A percentile compares a stretch with the other conserved stretches of the same genome.
Evolutionary conservation across 306 rosid genomes (phyloP).

Genomic region (Neltuma alba): DNA sequence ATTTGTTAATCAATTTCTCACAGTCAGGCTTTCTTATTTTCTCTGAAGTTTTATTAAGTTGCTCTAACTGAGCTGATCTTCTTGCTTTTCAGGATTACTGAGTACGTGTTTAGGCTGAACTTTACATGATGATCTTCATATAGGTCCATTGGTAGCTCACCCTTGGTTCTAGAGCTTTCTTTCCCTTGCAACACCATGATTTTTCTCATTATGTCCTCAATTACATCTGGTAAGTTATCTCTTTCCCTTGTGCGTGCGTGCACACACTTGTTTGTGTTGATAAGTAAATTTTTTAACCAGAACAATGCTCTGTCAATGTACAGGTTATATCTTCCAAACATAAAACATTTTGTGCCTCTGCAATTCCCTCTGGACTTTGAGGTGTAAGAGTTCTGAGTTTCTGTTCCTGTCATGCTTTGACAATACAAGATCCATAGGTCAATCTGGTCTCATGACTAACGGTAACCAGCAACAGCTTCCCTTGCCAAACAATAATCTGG

Average conservation of each 20-base stretch:
- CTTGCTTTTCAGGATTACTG: not conserved
- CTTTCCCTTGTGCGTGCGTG: not conserved
- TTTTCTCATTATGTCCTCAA: not conserved
- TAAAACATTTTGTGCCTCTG: not conserved
- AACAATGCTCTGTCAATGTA: not conserved
- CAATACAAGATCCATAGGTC: conserved; percentile 37
- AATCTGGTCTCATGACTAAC: conserved; percentile 46
- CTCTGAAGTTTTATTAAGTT: not conserved
- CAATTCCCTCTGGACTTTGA: not conserved
- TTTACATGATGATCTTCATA: not conserved
- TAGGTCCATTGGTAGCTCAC: not conserved
- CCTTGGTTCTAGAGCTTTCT: not conserved
- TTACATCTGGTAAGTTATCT: not conserved
- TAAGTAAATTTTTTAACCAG: not conserved
- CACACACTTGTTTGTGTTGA: not conserved
- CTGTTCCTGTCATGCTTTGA: conserved; percentile 31
- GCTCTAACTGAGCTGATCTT: not conserved
- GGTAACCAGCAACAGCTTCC: conserved; percentile 39
- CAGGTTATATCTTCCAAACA: conserved; percentile 9
- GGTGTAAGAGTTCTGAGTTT: conserved; percentile 6
- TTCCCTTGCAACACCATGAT: not conserved
- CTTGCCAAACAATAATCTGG: conserved; percentile 54
- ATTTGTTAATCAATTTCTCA: not conserved
- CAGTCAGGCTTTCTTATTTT: not conserved
- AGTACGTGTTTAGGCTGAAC: not conserved